phyloP scores from a whole-genome alignment of 2,329 filamentous ascomycete species.

The Pseudogymnoascus sp. region DNA sequence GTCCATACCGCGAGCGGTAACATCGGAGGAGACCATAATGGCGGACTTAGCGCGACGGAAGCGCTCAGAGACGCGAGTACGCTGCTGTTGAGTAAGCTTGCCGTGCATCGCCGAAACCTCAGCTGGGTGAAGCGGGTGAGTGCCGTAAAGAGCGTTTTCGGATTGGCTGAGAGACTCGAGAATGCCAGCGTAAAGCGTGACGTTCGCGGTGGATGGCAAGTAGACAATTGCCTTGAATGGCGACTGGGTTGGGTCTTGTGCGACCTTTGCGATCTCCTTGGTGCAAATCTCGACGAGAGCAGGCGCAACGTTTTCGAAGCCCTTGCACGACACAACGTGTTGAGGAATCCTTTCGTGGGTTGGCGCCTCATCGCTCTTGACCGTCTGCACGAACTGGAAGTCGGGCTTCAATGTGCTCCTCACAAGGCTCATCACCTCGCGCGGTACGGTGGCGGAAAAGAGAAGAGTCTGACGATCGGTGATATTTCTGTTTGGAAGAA shows the following conservation, averaged over 20 bases:
- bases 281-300: slow-evolving; percentile 47
- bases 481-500: slow-evolving; percentile 53
- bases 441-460: slow-evolving; percentile 88
- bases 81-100: slow-evolving; percentile 58
- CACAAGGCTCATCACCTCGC: slow-evolving; percentile 73
- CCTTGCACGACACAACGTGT: slow-evolving; percentile 54
- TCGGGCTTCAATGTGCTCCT: slow-evolving; percentile 63
- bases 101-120: slow-evolving; percentile 58
- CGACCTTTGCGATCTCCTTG: slow-evolving; percentile 29
- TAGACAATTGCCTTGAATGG: slow-evolving; percentile 91
- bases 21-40: slow-evolving; percentile 69
- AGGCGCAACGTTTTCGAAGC: slow-evolving; percentile 71
- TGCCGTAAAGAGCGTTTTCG: slow-evolving; percentile 14
- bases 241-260: slow-evolving; percentile 10
- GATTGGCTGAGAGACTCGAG: slow-evolving; percentile 24
- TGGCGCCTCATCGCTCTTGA: slow-evolving; percentile 69
- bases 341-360: slow-evolving; percentile 85
- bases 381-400: slow-evolving; percentile 84
- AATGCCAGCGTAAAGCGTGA: slow-evolving; percentile 56
- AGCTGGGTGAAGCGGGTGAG: slow-evolving; percentile 22
- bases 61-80: slow-evolving; percentile 59
- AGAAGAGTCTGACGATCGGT: slow-evolving; percentile 81
- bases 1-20: slow-evolving; percentile 76
- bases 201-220: slow-evolving; percentile 68
- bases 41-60: slow-evolving; percentile 59